Evolutionary conservation across 2,329 filamentous ascomycete species (phyloP).

Genomic region (Pestalotiopsis sp.): DNA sequence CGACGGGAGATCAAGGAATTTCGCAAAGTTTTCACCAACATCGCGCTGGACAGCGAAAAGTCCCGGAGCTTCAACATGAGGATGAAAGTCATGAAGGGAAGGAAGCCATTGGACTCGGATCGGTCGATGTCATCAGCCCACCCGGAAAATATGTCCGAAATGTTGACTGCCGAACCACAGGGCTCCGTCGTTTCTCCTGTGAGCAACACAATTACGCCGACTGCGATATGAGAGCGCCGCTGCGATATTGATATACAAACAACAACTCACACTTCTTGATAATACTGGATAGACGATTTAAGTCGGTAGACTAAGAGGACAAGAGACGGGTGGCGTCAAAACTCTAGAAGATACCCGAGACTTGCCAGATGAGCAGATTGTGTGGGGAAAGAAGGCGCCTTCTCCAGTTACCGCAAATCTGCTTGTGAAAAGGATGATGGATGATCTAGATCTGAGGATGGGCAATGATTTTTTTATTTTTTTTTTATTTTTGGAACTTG

Average conservation of each 20-base stretch:
- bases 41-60: constrained; percentile 49
- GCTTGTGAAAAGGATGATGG: too few relatives aligned
- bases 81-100: constrained; percentile 49
- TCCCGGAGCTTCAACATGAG: constrained; percentile 47
- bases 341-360: too few relatives aligned
- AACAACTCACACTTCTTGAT: background rate
- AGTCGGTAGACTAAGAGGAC: background rate
- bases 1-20: constrained; percentile 48
- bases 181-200: background rate
- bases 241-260: background rate
- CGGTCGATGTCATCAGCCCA: background rate
- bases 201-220: background rate
- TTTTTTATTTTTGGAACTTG: too few relatives aligned
- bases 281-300: background rate
- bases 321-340: too few relatives aligned
- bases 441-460: too few relatives aligned
- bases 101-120: constrained; percentile 41
- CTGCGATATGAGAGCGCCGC: background rate
- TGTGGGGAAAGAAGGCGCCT: too few relatives aligned
- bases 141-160: background rate
- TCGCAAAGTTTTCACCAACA: constrained; percentile 48
- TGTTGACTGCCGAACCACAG: background rate
- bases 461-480: too few relatives aligned
- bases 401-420: too few relatives aligned
- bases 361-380: too few relatives aligned